Evolutionary conservation across 352 stramenopile species (phyloP), one percentile per base, ranked within the genome.

Genomic region (Aphanomyces astaci): DNA sequence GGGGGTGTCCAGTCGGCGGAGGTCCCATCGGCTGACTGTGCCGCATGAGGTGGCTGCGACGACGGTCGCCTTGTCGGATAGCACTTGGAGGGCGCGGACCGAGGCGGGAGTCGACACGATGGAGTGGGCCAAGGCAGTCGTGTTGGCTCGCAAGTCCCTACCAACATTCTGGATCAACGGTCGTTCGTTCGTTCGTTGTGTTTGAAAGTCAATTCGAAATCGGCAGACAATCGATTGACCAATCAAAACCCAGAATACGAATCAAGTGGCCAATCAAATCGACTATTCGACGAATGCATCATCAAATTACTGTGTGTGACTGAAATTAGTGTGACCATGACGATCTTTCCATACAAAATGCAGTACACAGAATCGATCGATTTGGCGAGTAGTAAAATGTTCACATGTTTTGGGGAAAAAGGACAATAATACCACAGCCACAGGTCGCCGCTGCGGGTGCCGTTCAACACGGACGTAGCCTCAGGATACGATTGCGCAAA

Each of bases 401-500:
- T 62, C 28, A 40, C n/a, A 19, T 45, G 24, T 22, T 10, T 25
- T 46, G 56, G 24, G 13, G 22, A 43, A 15, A n/a, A n/a, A 19
- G 9, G 27, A 3, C 31, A 7, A 15, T 33, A 5, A 25, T 46
- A 56, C 62, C 62, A 68, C 13, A 68, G 62, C 62, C 62, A 68
- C 13, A 59, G 24, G 32, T 59, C 17, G n/a, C 62, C 62, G 22
- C 62, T 59, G 19, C 62, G 62, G 4, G 62, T 68, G 48, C 62
- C 62, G 32, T 68, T 68, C 2, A 68, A 22, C 30, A 68, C 19
- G 27, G n/a, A 51, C 19, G 27, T 51, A 33, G 39, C 40, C 40
- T 57, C 28, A 22, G 27, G 25, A 51, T 45, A 57, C 19, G 43
- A 7, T 60, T 68, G 62, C 19, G 62, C 46, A 68, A 68, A 68